Evolutionary conservation across 306 rosid genomes (phyloP).

Genomic region (Citrullus mucosospermus): DNA sequence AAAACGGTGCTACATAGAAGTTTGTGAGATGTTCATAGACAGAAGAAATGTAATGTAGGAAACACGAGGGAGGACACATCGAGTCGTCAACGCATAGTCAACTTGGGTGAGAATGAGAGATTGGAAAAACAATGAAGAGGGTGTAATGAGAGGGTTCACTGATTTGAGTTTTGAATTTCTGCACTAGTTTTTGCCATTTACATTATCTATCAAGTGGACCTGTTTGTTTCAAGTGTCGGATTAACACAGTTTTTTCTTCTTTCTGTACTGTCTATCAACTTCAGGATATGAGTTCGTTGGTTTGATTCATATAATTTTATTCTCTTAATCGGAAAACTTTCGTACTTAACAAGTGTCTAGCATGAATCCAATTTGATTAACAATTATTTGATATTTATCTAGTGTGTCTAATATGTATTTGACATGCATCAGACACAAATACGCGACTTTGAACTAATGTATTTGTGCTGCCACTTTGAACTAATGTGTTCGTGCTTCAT

Average conservation of each 20-base stretch:
- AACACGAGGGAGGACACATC: background rate
- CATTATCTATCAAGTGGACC: background rate
- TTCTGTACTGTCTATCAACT: background rate
- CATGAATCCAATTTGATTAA: background rate
- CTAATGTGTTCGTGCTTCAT: background rate
- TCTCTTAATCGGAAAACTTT: background rate
- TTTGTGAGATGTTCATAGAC: background rate
- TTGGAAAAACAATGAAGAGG: background rate
- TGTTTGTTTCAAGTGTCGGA: background rate
- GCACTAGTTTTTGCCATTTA: background rate
- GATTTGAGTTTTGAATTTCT: background rate
- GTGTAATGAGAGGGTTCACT: background rate
- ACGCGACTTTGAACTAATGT: background rate
- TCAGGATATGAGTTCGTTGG: background rate
- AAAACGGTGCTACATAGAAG: background rate
- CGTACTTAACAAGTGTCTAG: background rate
- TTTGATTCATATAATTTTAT: background rate
- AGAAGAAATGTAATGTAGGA: background rate
- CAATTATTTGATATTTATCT: background rate
- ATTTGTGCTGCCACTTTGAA: background rate
- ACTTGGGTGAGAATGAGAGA: background rate
- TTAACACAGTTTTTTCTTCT: background rate
- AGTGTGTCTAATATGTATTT: background rate
- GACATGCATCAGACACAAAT: background rate
- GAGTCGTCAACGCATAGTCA: too few species aligned